Conservation (phyloP, 1,139 yeast genomes). For the Arxiozyma slooffiae region DNA sequence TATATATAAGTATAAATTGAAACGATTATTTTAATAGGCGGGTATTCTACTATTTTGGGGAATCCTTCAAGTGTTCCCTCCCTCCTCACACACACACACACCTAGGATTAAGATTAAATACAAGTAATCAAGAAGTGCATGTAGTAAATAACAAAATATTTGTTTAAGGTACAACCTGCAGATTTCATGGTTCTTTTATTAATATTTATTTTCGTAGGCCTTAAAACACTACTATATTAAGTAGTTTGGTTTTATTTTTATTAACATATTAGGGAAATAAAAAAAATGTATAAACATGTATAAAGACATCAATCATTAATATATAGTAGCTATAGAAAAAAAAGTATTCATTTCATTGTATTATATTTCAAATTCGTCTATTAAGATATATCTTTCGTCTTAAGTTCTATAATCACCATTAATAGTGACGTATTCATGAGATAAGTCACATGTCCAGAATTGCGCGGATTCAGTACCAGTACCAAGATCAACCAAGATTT, state of each 20-base stretch:
- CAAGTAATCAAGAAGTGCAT: not conserved
- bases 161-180: not conserved
- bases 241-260: no score
- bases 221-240: no score
- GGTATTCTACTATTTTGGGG: not conserved
- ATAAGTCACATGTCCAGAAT: conserved; percentile 93
- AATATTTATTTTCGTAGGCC: not conserved
- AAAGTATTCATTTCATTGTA: no score
- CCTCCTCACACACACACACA: no score
- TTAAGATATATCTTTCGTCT: not conserved
- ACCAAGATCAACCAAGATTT: conserved; percentile 66
- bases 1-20: not conserved
- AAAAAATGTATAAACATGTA: no score
- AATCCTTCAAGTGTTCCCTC: not conserved
- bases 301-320: not conserved
- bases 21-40: not conserved
- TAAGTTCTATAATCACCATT: conserved; percentile 77
- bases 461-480: conserved; percentile 67
- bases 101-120: no score
- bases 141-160: no score
- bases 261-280: not conserved
- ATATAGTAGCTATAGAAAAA: no score
- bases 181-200: not conserved
- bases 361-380: no score
- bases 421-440: conserved; percentile 88